Percentiles rank a stretch among this genome's conserved stretches.
phyloP scores from a whole-genome alignment of 108 stramenopile genomes.

The Cylindrotheca fusiformis region DNA sequence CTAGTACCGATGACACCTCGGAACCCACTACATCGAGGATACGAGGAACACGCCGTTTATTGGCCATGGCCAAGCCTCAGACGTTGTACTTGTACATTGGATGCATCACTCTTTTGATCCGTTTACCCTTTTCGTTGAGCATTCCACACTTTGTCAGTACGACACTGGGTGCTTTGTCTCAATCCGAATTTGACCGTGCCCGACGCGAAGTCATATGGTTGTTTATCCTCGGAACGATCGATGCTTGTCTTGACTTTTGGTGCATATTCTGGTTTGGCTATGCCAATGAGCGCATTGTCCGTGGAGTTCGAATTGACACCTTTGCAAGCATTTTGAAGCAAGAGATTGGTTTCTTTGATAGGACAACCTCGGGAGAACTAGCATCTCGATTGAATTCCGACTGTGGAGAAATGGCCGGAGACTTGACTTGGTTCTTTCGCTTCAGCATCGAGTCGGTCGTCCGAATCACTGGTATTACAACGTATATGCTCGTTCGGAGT shows the following conservation, averaged over 20 bases:
- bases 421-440: conserved; percentile 91
- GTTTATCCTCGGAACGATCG: conserved; percentile 76
- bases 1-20: no score
- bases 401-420: conserved; percentile 87
- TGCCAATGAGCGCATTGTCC: conserved; percentile 81
- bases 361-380: conserved; percentile 67
- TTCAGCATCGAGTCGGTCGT: conserved; percentile 85
- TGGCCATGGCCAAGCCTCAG: conserved; percentile 75
- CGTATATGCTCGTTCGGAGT: conserved; percentile 78
- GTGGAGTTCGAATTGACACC: conserved; percentile 69
- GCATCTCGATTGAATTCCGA: conserved; percentile 83
- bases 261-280: conserved; percentile 87
- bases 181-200: conserved; percentile 62
- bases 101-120: conserved; percentile 74
- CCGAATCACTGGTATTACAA: conserved; percentile 75
- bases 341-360: conserved; percentile 85
- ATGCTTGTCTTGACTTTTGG: conserved; percentile 87
- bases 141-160: conserved; percentile 88
- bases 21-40: conserved; percentile 63
- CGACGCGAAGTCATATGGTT: conserved; percentile 68
- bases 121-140: conserved; percentile 81
- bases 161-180: conserved; percentile 64
- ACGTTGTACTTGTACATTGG: conserved; percentile 76
- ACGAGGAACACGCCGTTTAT: conserved; percentile 67
- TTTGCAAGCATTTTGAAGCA: conserved; percentile 67